Base-by-base conservation (phyloP, 805 yeast genomes). In the Cyberlindnera subsufficiens region DNA sequence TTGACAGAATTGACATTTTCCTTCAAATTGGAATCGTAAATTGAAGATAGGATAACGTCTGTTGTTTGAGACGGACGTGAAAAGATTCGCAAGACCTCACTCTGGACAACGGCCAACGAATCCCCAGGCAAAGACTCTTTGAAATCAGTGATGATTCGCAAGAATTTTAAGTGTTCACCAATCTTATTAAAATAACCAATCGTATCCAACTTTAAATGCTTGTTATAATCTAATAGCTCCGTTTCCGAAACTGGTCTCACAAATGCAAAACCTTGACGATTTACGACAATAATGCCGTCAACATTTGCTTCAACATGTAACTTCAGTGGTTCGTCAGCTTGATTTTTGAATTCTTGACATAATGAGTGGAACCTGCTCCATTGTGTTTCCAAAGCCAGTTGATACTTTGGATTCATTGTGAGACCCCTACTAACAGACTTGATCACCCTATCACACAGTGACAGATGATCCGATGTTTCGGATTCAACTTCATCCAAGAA, bases 361-460 rank as follows among this genome's bases (percentile, higher is more conserved):
- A 89, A 67, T 3, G 86, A 71, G 44, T 80, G 82, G 44, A 90
- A 74, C 46, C 82, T 78, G 30, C 74, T 67, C 85, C 95, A 81
- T 52, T 80, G 80, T 27, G 71, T 71, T 38, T 64, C 61, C n/a
- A 71, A 47, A 32, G 66, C 66, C 6, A 61, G 45, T 19, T 66
- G 55, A 47, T 67, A 67, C 3, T 64, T 60, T 30, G 63, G 58
- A 35, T 61, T 64, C 18, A 39, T 35, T 7, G 52, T 49, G 19
- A 48, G 68, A 40, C 57, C 56, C 32, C 49, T 58, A 42, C 55
- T 72, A 5, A 72, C 55, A 1, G 62, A 49, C 37, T 43, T 50
- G 15, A 59, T 42, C 1, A 70, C 62, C 38, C 59, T 55, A 18
- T 70, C 71, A 32, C 57, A 42, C n/a, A 69, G 49, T 2, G 71